Percentiles rank a stretch among this genome's conserved stretches.
phyloP scores from a whole-genome alignment of 2,329 filamentous ascomycete genomes.

The Apiospora marii region DNA sequence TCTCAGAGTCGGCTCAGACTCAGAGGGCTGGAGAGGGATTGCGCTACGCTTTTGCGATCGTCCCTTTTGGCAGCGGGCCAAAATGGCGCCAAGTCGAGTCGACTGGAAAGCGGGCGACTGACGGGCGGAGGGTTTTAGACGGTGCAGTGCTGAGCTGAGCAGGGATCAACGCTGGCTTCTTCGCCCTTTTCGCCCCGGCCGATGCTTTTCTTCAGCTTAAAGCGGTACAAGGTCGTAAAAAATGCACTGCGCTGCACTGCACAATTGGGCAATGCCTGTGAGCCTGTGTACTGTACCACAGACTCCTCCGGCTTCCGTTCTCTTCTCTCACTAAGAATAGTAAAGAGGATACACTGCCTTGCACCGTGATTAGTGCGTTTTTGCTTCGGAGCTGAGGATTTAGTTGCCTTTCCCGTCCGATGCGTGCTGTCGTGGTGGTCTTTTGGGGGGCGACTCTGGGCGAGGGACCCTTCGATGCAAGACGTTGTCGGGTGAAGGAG shows the following conservation, averaged over 20 bases:
- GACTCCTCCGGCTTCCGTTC: not conserved
- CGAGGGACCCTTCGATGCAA: not conserved
- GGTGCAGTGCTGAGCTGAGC: conserved; percentile 8
- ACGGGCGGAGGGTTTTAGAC: conserved; percentile 10
- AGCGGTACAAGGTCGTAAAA: conserved; percentile 18
- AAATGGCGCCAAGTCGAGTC: not conserved
- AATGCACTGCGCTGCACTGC: not conserved
- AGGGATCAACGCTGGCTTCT: conserved; percentile 16
- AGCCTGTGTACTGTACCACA: not conserved
- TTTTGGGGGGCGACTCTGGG: too few species aligned
- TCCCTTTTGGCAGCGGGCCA: conserved; percentile 16
- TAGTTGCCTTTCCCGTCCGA: conserved; percentile 1
- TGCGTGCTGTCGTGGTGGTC: not conserved
- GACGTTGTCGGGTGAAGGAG: conserved; percentile 6
- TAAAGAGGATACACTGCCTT: conserved; percentile 12
- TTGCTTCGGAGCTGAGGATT: not conserved
- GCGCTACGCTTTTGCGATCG: conserved; percentile 3
- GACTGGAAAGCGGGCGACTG: conserved; percentile 12
- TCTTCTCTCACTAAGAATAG: not conserved
- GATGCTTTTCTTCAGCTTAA: conserved; percentile 22
- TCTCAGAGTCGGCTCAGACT: too few species aligned
- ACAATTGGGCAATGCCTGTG: not conserved
- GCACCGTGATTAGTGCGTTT: not conserved
- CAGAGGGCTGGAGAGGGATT: not conserved
- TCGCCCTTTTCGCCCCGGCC: conserved; percentile 10